Conservation (phyloP, 306 rosid species). For the Malus sieversii region DNA sequence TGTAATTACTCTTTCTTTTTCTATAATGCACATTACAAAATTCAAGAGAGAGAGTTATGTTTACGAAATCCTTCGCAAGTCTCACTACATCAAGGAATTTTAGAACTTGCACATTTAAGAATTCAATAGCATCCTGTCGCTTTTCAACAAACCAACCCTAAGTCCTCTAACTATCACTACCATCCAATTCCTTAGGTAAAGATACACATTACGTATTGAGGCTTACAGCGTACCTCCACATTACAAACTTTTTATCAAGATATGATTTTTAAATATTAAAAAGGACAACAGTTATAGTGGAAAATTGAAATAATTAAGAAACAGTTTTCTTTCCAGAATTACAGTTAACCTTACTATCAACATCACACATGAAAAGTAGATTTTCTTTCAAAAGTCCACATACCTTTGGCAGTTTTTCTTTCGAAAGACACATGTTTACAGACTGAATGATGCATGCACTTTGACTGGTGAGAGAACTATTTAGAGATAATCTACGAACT, state of each 20-base stretch:
- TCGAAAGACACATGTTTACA: conserved; percentile 29
- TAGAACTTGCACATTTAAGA: not conserved
- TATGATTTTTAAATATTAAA: not conserved
- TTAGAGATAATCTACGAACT: conserved; percentile 49
- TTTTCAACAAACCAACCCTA: not conserved
- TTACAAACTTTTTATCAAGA: not conserved
- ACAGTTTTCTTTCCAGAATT: not conserved
- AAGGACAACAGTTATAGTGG: not conserved
- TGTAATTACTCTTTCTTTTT: not conserved
- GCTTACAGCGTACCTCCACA: not conserved
- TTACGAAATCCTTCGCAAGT: not conserved
- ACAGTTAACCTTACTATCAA: not conserved
- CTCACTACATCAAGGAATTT: too few relatives aligned
- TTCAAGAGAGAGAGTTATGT: not conserved
- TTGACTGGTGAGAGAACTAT: conserved; percentile 45
- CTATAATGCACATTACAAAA: not conserved
- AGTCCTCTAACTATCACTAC: not conserved
- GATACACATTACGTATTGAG: not conserved
- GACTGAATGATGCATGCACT: conserved; percentile 70
- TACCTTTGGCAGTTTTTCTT: conserved; percentile 50
- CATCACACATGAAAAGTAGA: not conserved
- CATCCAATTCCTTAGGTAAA: not conserved
- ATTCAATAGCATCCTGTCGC: not conserved
- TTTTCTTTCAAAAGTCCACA: not conserved
- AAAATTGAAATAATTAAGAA: not conserved